Conservation (phyloP, 2,329 filamentous ascomycete genomes). For the Neophaeococcomyces aloes region DNA sequence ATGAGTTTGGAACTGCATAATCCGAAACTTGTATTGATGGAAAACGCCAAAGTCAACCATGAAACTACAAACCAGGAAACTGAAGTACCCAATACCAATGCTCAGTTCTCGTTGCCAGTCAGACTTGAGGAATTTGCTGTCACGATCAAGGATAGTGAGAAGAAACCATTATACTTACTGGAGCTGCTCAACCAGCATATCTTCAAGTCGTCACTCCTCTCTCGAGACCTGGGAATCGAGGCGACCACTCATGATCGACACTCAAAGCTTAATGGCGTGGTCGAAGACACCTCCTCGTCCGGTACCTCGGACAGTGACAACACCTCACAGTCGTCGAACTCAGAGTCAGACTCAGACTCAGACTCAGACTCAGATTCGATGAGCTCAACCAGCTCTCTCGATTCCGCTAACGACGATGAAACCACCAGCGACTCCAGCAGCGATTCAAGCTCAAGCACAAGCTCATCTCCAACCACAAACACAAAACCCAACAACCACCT, state of each 20-base stretch:
- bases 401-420: constrained; percentile 21
- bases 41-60: neutral
- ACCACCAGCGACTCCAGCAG: constrained; percentile 11
- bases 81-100: constrained; percentile 8
- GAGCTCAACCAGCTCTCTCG: constrained; percentile 17
- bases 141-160: constrained; percentile 55
- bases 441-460: constrained; percentile 24
- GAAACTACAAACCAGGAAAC: constrained; percentile 17
- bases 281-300: constrained; percentile 14
- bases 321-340: constrained; percentile 23
- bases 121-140: constrained; percentile 56
- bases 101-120: constrained; percentile 50
- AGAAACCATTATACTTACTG: constrained; percentile 78
- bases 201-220: neutral
- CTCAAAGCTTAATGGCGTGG: neutral
- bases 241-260: neutral
- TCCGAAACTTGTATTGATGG: constrained; percentile 52
- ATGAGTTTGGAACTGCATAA: constrained; percentile 60
- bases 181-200: constrained; percentile 56
- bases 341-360: constrained; percentile 22
- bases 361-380: too few species aligned
- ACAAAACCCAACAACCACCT: neutral
- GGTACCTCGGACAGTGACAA: too few species aligned
- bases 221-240: neutral
- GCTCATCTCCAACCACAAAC: constrained; percentile 23